Base-by-base conservation (phyloP, 1,139 yeast species). In the Kodamaea arcana region DNA sequence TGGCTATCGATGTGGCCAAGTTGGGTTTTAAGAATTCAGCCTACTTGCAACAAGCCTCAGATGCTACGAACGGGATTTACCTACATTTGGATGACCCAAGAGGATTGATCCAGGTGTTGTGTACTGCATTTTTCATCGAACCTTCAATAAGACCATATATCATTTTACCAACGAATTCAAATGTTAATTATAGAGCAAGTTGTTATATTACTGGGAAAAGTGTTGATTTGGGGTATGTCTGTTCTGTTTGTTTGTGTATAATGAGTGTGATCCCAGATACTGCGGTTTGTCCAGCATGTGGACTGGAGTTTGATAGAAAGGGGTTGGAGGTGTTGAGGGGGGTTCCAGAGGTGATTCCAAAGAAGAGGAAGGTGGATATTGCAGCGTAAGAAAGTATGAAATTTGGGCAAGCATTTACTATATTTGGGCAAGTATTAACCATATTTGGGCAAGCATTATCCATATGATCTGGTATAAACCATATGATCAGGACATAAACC, bases 41-140 rank as follows among this genome's bases (percentile, higher is more conserved):
- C 1, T 90, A 88, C 51, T 60, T 94, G 38, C 98, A 94, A 53
- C 98, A 94, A 55, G 97, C 98, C 0, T 76, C 95, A 0, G 98
- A 94, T 61, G 92, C 96, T 11, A 92, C 98, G 0, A 78, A 81
- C 44, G 99, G 99, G 3, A 80, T 88, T 1, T 94, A 90, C 52
- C 68, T 90, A 45, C 82, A 76, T 42, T 72, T 90, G 20, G 74
- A 73, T n/a, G 77, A 82, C 36, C 85, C 94, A 1, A 65, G 70
- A 32, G 97, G 96, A 0, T 63, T 92, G 30, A 75, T 90, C 3
- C 97, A 90, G 52, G 65, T 67, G 7, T 52, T 69, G 25, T 51
- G 65, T 40, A 78, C 83, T 9, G 88, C 94, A 3, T 78, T 81
- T 49, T 78, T 86, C 47, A 79, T 92, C 12, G 97, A 90, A 47